phyloP scores from a whole-genome alignment of 2,329 filamentous ascomycete genomes.

The Claviceps purpurea region DNA sequence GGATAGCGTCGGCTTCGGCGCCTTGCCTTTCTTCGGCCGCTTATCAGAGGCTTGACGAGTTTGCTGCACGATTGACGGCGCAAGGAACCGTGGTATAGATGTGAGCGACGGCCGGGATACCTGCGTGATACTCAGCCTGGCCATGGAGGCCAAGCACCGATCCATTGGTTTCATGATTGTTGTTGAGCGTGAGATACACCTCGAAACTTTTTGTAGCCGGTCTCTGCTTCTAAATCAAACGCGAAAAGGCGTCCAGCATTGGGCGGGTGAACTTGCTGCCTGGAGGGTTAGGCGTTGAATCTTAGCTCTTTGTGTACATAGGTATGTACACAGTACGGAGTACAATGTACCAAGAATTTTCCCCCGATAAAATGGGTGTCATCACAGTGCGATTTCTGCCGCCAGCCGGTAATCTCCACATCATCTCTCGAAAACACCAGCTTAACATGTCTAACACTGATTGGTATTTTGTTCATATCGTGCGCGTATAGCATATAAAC shows the following conservation, averaged over 20 bases:
- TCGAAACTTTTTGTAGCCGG: neutral
- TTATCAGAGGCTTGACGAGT: conserved; percentile 27
- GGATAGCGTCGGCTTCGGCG: conserved; percentile 39
- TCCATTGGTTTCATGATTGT: conserved; percentile 35
- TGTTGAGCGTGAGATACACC: conserved; percentile 11
- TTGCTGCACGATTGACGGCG: conserved; percentile 33
- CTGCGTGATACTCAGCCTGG: conserved; percentile 32
- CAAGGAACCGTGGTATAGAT: conserved; percentile 35
- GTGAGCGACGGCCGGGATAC: conserved; percentile 27
- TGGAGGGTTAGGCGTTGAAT: conserved; percentile 14
- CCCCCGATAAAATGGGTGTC: too few relatives aligned
- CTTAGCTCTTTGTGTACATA: neutral
- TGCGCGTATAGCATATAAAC: too few relatives aligned
- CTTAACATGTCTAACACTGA: too few relatives aligned
- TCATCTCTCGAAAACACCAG: too few relatives aligned
- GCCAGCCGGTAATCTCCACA: too few relatives aligned
- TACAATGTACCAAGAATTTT: too few relatives aligned
- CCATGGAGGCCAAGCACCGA: conserved; percentile 41
- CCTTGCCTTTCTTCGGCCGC: conserved; percentile 39
- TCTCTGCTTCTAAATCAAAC: neutral
- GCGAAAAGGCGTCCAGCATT: conserved; percentile 6
- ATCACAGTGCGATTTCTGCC: too few relatives aligned
- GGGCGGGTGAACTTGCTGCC: conserved; percentile 7
- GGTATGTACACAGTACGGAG: too few relatives aligned
- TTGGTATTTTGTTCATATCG: too few relatives aligned